Evolutionary conservation across 352 stramenopile species (phyloP), one percentile per base, ranked within the genome.

Genomic region (Saprolegnia diclina): DNA sequence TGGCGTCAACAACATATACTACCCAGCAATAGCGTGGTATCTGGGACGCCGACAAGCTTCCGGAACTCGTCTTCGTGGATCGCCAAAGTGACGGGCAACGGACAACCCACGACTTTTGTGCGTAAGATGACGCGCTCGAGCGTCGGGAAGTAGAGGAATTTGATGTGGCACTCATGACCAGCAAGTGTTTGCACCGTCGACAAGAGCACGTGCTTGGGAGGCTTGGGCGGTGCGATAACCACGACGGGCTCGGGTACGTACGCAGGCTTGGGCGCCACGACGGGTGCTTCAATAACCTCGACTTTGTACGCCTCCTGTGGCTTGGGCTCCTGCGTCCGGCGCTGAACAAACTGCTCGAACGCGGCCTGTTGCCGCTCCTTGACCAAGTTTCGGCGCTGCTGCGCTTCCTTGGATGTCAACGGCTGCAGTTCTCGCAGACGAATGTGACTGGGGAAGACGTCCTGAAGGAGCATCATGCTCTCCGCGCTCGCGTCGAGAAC

Each of bases 301-400:
- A 10, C 3, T 48, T 48, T n/a, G 11, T 48, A 14, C 19, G 16
- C 52, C 35, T 59, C 52, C 21, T 56, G 11, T 5, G 62, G 44
- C n/a, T 59, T 45, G 22, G 62, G 62, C 32, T 68, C 46, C 14
- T 61, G 24, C 14, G 53, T 52, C 24, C 54, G 48, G 14, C 63
- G 44, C n/a, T 48, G 42, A 18, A 69, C 50, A 45, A 69, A 69
- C 24, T 69, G 63, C 38, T 69, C 45, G 18, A 69, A 69, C 19
- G 63, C 63, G 32, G 63, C 63, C 61, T 69, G 63, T 38, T 69
- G 63, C 6, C 63, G 32, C n/a, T 69, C 63, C n/a, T 62, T 59
- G 6, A 69, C 45, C 11, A 62, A 11, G 21, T 54, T 21, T 14
- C 63, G 45, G 4, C 54, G 53, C 13, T 61, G n/a, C n/a, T 32